Base-by-base conservation (phyloP, 2,329 filamentous ascomycete species). In the Tricladium varicosporioides region DNA sequence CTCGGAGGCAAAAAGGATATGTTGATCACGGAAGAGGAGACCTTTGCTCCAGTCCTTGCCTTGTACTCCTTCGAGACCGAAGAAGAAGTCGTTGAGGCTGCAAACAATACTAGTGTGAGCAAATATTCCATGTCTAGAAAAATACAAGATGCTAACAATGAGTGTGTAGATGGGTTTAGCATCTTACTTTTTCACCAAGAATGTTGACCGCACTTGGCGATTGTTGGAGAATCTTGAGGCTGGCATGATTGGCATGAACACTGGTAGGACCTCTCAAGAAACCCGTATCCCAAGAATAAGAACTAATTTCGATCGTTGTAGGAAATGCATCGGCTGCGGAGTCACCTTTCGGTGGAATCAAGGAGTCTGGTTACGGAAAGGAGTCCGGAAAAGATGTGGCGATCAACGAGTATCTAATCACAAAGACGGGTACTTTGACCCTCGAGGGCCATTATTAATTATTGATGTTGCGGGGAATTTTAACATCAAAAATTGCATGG, bases 191-290 rank as follows among this genome's bases (percentile, higher is more conserved):
- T 88, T 88, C 71, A 88, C 85, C 0, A 86, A 86, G 73, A 83
- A 87, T 64, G 73, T 88, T 5, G 83, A 87, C 66, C 81, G 85
- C 0, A 76, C 83, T 51, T 87, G 85, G 81, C 76, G 86, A 57
- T 72, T 88, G 67, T 73, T 88, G 56, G 85, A 89, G 75, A 85
- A 82, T 61, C 69, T 89, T 33, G 84, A 88, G 68, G 85, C 85
- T 4, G 85, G 85, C 2, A 88, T 88, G 85, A 84, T 88, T 65
- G 85, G 85, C 13, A 74, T 86, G 72, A 86, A 86, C 63, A 83
- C 80, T 55, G 80, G 82, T 75, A 27, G 22, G 22, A 27, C 7
- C 22, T 27, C 22, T 4, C 22, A 7, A 27, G 3, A 27, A 27
- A n/a, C n/a, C n/a, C 7, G 22, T 27, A 27, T 27, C 7, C 22